Percentiles rank a stretch among this genome's conserved stretches.
These are phyloP conservation scores for Punica granatum DNA, from an alignment of 345 rosid species.

Conservation along the genomic window DNA sequence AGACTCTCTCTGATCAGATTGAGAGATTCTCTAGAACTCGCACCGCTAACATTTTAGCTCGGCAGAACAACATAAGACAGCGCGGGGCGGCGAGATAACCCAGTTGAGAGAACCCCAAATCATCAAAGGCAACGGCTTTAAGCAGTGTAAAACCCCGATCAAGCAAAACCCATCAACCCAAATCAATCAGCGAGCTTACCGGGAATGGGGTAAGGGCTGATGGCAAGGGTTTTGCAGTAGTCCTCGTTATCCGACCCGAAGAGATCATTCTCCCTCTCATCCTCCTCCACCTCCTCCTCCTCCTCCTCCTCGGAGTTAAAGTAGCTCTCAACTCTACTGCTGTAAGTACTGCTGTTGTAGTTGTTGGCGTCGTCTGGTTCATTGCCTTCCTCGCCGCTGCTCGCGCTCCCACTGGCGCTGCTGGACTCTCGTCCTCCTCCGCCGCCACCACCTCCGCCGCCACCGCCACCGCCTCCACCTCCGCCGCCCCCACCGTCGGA, in stretches of 20 bases:
- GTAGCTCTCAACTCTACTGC: constrained; percentile 8
- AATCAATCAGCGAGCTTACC: constrained; percentile 29
- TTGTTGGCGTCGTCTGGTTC: constrained; percentile 20
- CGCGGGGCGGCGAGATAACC: not conserved
- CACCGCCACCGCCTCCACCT: constrained; percentile 12
- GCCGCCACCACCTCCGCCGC: too few relatives aligned
- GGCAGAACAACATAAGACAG: not conserved
- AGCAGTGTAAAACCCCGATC: constrained; percentile 1
- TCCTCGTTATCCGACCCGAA: constrained; percentile 90
- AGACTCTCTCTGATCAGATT: too few relatives aligned
- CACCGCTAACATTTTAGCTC: too few relatives aligned
- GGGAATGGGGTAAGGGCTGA: constrained; percentile 60
- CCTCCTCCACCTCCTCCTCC: constrained; percentile 32
- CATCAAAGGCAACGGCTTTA: not conserved
- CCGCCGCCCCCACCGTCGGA: constrained; percentile 23
- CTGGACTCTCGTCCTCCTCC: constrained; percentile 29
- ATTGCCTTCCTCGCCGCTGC: constrained; percentile 29
- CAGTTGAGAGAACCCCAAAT: not conserved
- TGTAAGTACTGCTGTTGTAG: constrained; percentile 12
- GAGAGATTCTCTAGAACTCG: too few relatives aligned
- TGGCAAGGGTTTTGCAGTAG: constrained; percentile 66
- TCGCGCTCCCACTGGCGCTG: constrained; percentile 41
- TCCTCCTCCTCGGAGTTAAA: constrained; percentile 10
- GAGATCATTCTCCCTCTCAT: constrained; percentile 46
- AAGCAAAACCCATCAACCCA: not conserved